These are phyloP conservation scores for Tylopilus plumbeoviolaceoides DNA, from an alignment of 768 basidiomycete genomes.

Conservation along the genomic window DNA sequence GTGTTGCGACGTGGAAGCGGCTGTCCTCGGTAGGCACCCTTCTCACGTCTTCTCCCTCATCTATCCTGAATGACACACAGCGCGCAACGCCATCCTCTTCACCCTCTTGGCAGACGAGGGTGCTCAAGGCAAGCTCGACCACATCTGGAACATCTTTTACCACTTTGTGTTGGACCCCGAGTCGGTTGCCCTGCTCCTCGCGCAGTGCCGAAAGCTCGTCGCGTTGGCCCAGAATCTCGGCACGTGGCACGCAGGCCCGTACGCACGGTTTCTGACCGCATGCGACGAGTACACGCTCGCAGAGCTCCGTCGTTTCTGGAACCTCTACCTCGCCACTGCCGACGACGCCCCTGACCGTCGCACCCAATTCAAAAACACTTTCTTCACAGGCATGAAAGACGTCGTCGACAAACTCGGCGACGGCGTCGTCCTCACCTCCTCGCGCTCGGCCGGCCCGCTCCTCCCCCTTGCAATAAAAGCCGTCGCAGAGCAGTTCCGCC, in stretches of 20 bases:
- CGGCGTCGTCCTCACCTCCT: slow-evolving; percentile 3
- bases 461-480: slow-evolving; percentile 5
- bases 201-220: slow-evolving; percentile 26
- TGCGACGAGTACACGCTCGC: slow-evolving; percentile 25
- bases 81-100: slow-evolving; percentile 29
- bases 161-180: slow-evolving; percentile 25
- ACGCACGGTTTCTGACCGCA: slow-evolving; percentile 21
- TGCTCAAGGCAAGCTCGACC: slow-evolving; percentile 11
- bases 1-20: slow-evolving; percentile 28
- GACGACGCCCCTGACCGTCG: slow-evolving; percentile 9
- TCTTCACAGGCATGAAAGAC: slow-evolving; percentile 21
- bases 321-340: slow-evolving; percentile 11
- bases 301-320: slow-evolving; percentile 22
- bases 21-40: slow-evolving; percentile 25
- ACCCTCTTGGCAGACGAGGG: slow-evolving; percentile 26
- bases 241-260: slow-evolving; percentile 27
- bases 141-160: slow-evolving; percentile 32
- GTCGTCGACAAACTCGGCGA: not conserved
- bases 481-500: slow-evolving; percentile 19
- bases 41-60: not conserved
- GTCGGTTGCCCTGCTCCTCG: slow-evolving; percentile 22
- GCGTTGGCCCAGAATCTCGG: slow-evolving; percentile 13
- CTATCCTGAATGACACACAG: slow-evolving; percentile 2
- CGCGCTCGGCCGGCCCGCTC: slow-evolving; percentile 29
- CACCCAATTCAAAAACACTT: slow-evolving; percentile 14